phyloP scores from a whole-genome alignment of 768 basidiomycete genomes.

The Boletus coccyginus region DNA sequence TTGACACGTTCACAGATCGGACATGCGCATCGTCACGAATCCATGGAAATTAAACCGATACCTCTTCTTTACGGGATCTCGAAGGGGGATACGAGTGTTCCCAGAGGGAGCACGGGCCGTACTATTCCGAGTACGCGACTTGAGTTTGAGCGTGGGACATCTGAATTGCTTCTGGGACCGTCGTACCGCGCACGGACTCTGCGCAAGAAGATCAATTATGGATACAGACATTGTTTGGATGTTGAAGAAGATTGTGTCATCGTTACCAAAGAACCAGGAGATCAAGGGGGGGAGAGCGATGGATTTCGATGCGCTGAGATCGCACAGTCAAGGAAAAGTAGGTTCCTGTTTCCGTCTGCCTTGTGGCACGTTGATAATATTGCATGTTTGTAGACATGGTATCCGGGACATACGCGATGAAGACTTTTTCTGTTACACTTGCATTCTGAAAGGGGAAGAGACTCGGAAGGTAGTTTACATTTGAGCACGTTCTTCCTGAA shows the following conservation, averaged over 20 bases:
- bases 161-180: conserved; percentile 18
- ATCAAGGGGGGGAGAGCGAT: conserved; percentile 30
- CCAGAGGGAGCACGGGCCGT: too few species aligned
- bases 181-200: conserved; percentile 22
- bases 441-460: neutral
- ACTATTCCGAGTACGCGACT: neutral
- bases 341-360: conserved; percentile 17
- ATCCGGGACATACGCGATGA: conserved; percentile 49
- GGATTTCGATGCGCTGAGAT: conserved; percentile 55
- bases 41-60: conserved; percentile 42
- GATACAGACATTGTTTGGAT: conserved; percentile 52
- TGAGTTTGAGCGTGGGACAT: conserved; percentile 26
- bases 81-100: too few species aligned
- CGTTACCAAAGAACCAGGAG: neutral
- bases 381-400: conserved; percentile 42
- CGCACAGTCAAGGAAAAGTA: conserved; percentile 65
- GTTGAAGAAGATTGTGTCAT: too few species aligned
- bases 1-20: conserved; percentile 42
- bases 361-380: conserved; percentile 5
- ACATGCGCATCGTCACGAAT: conserved; percentile 61
- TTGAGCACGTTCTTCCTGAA: too few species aligned
- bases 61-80: too few species aligned
- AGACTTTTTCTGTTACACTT: conserved; percentile 40
- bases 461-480: neutral
- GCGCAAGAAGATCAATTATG: conserved; percentile 40